Evolutionary conservation across 2,329 filamentous ascomycete genomes (phyloP).

Genomic region (Aspergillus fijiensis): DNA sequence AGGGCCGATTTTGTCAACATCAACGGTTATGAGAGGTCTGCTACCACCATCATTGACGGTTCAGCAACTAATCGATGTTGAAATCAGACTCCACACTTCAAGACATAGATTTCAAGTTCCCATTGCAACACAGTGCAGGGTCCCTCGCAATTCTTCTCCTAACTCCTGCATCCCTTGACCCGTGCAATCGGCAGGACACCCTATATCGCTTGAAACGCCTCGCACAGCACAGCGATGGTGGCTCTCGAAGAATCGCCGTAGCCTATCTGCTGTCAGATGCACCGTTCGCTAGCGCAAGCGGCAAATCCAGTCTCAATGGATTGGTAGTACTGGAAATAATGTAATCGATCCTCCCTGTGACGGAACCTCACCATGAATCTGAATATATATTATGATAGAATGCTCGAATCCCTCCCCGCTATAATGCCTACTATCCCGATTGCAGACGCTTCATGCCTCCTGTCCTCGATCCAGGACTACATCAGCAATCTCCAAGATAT

Average conservation of each 20-base stretch:
- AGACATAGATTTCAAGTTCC: constrained; percentile 22
- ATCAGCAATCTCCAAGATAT: constrained; percentile 39
- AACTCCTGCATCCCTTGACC: constrained; percentile 18
- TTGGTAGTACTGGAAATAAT: constrained; percentile 27
- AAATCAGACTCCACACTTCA: background rate
- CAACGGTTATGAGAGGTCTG: constrained; percentile 23
- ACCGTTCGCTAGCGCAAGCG: constrained; percentile 21
- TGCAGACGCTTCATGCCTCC: constrained; percentile 26
- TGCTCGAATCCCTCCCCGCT: constrained; percentile 22
- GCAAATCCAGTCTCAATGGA: constrained; percentile 18
- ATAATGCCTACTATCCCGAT: constrained; percentile 33
- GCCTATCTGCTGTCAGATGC: constrained; percentile 26
- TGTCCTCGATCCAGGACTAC: constrained; percentile 25
- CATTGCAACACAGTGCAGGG: background rate
- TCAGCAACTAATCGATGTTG: background rate
- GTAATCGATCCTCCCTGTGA: constrained; percentile 12
- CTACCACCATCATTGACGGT: background rate
- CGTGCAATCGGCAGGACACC: constrained; percentile 17
- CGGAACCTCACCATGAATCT: background rate
- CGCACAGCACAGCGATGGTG: background rate
- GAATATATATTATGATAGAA: constrained; percentile 8
- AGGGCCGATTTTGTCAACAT: constrained; percentile 20
- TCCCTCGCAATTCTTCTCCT: constrained; percentile 24
- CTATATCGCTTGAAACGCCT: constrained; percentile 20
- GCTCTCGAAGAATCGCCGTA: constrained; percentile 16